Conservation (phyloP, 2,329 filamentous ascomycete species). For the Elsinoe australis region DNA sequence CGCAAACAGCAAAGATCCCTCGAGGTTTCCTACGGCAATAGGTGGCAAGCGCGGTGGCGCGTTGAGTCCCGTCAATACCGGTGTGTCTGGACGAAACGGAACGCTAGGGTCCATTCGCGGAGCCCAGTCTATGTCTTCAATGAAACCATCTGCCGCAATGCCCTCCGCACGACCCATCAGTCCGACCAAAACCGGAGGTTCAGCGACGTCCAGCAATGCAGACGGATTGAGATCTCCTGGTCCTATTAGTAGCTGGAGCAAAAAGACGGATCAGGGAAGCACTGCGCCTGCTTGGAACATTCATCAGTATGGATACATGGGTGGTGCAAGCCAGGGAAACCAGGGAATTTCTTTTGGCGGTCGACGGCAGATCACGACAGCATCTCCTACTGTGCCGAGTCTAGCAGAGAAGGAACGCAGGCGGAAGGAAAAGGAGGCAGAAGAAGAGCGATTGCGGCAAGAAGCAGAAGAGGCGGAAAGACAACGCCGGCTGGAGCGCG, state of each 20-base stretch:
- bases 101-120: not conserved
- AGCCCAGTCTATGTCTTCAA: conserved; percentile 12
- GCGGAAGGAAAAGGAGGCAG: conserved; percentile 48
- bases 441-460: conserved; percentile 46
- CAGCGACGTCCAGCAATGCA: conserved; percentile 52
- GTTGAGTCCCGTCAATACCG: conserved; percentile 31
- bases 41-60: conserved; percentile 59
- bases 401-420: conserved; percentile 75
- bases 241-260: conserved; percentile 85
- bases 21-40: conserved; percentile 65
- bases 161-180: conserved; percentile 34
- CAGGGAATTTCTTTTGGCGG: conserved; percentile 89
- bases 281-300: conserved; percentile 97
- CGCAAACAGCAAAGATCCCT: conserved; percentile 66
- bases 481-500: conserved; percentile 43
- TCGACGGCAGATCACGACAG: conserved; percentile 82
- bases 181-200: conserved; percentile 42
- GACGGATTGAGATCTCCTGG: conserved; percentile 41
- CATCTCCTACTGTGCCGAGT: conserved; percentile 69
- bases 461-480: conserved; percentile 46
- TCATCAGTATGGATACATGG: conserved; percentile 96
- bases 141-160: conserved; percentile 24
- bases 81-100: conserved; percentile 17
- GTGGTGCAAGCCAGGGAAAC: conserved; percentile 91
- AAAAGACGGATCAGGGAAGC: conserved; percentile 66